Evolutionary conservation across 768 basidiomycete genomes (phyloP), one percentile per base, ranked within the genome.

Genomic region (Cystobasidium onofrii): DNA sequence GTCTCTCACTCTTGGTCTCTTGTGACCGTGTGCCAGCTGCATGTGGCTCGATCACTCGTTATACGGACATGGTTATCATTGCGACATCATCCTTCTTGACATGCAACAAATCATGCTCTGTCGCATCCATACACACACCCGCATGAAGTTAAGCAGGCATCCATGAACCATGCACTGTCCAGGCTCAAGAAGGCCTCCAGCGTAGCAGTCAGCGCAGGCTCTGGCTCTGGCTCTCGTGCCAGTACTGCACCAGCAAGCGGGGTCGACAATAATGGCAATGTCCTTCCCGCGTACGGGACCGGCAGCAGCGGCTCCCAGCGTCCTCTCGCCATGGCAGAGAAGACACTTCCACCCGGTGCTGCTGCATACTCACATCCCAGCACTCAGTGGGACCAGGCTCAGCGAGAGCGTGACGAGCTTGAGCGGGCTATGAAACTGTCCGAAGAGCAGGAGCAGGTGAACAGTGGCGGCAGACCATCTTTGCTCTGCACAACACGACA

Each of bases 291-390:
- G 15, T 60, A 60, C 23, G 23, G 23, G 12, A 20, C 27, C 7
- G 33, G 29, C 23, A 20, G 52, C 27, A 54, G 27, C 27, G n/a
- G 27, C 52, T 29, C 6, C 33, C 29, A 60, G 15, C 57, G 31
- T 12, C 57, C 25, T 6, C 57, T 25, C 29, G 15, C 57, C 33
- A 60, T 60, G 27, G 57, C 57, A 25, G 65, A 67, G 27, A 67
- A 67, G 65, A 33, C 50, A 23, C 50, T 67, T 7, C 65, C 65
- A 3, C 65, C 65, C 12, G 65, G 65, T 23, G 65, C 65, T 25
- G 36, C 25, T 67, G 15, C 25, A 25, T 60, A 60, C 23, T n/a
- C 27, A 23, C 65, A 50, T 36, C 43, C 44, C 12, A 15, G 6
- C 15, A 50, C 50, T 10, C 65, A 52, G 25, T 54, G 41, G 65